Conservation (phyloP, 306 rosid genomes). For the Casuarina equisetifolia region DNA sequence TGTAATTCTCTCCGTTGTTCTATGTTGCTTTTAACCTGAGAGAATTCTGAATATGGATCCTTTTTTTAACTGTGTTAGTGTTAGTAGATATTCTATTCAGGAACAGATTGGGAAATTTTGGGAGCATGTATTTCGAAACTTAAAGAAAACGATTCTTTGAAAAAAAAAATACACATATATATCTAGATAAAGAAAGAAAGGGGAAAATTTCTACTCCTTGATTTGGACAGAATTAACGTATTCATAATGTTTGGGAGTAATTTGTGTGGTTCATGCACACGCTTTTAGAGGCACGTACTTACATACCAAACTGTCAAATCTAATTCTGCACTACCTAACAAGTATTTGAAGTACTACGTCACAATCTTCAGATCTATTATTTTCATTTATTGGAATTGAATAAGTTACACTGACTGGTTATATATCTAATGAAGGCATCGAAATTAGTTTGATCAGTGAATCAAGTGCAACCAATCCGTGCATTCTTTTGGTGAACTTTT, state of each 20-base stretch:
- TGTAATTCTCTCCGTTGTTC: neutral
- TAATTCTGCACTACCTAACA: neutral
- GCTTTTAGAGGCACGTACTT: neutral
- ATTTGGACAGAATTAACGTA: neutral
- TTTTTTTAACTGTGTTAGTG: neutral
- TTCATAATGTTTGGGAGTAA: neutral
- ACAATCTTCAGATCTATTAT: constrained; percentile 17
- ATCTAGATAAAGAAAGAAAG: neutral
- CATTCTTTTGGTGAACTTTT: constrained; percentile 5
- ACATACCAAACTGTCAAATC: neutral
- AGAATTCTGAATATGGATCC: neutral
- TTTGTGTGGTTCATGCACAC: neutral
- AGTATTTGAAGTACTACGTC: neutral
- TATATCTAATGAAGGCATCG: neutral
- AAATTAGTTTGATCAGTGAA: neutral
- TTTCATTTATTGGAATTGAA: neutral
- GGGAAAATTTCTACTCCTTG: constrained; percentile 3
- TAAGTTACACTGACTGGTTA: neutral
- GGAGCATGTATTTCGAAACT: constrained; percentile 14
- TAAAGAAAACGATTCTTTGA: neutral
- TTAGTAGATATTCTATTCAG: neutral
- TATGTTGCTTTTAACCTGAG: constrained; percentile 10
- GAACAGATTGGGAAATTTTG: constrained; percentile 1
- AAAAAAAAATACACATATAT: no score
- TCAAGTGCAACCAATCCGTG: constrained; percentile 11